Conservation (phyloP, 495 filamentous ascomycete species). For the Talaromyces wortmannii region DNA sequence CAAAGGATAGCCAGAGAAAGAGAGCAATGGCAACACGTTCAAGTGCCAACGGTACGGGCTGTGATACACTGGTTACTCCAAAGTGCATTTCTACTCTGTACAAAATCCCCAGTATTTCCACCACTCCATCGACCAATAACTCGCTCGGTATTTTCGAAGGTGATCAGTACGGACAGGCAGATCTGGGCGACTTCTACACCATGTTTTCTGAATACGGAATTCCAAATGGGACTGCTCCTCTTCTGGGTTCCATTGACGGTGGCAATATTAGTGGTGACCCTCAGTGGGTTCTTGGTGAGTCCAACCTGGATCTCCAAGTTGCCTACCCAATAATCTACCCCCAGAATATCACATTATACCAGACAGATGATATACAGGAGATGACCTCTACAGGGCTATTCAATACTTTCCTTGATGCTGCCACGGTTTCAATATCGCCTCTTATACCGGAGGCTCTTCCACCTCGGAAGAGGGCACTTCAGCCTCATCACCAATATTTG, state of each 20-base stretch:
- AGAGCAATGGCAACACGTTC: neutral
- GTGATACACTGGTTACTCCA: slow-evolving; percentile 41
- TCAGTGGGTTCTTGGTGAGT: slow-evolving; percentile 28
- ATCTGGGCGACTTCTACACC: slow-evolving; percentile 51
- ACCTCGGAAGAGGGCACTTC: slow-evolving; percentile 33
- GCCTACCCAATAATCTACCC: slow-evolving; percentile 44
- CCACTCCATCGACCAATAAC: slow-evolving; percentile 30
- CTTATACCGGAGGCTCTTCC: slow-evolving; percentile 19
- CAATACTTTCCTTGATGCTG: slow-evolving; percentile 48
- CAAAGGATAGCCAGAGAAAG: no score
- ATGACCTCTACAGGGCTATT: slow-evolving; percentile 29
- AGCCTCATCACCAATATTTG: slow-evolving; percentile 50
- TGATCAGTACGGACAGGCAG: slow-evolving; percentile 42
- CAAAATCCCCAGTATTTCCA: slow-evolving; percentile 32
- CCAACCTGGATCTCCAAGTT: slow-evolving; percentile 41
- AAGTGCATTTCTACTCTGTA: slow-evolving; percentile 49
- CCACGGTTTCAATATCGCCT: slow-evolving; percentile 47
- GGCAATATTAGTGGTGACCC: slow-evolving; percentile 15
- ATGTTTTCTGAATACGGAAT: slow-evolving; percentile 30
- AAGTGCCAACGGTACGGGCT: slow-evolving; percentile 35
- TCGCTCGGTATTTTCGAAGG: slow-evolving; percentile 48
- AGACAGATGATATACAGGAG: slow-evolving; percentile 36
- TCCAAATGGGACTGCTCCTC: slow-evolving; percentile 35
- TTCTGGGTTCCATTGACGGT: slow-evolving; percentile 35
- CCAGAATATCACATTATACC: slow-evolving; percentile 48